Evolutionary conservation across 345 rosid genomes (phyloP), one percentile per base, ranked within the genome.

Genomic region (Firmiana major): DNA sequence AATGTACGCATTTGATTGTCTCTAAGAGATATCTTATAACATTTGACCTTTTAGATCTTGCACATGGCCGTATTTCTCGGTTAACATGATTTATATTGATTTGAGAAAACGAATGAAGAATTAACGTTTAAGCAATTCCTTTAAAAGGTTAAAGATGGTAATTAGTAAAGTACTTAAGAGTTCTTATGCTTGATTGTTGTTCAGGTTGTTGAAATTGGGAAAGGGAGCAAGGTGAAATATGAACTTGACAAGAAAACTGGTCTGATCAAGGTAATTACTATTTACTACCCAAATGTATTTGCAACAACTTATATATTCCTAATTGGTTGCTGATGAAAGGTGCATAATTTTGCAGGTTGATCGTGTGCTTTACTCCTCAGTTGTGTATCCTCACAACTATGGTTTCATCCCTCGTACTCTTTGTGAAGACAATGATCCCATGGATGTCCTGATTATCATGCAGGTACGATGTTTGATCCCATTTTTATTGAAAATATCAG

Each of bases 331-430:
- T 79, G 36, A 84, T 75, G 43, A 83, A 26, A 22, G 64, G 42
- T 48, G 46, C 55, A 59, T 77, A 49, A 28, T 86, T 86, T 22
- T 63, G 75, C 81, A 97, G 99, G 99, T 97, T 13, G 99, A 94
- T 78, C 93, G 99, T 16, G 59, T 97, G 55, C 88, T 97, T 16
- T 97, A 97, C 84, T 97, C 99, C 42, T 97, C 99, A 1, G 98
- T 97, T 36, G 99, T 97, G 77, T 97, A 97, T 79, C 99, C 99
- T 74, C 99, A 97, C 88, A 97, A 97, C 87, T 97, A 97, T 63
- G 99, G 99, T 63, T 97, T 97, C 88, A 89, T 97, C 64, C 98
- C 99, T 40, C 98, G 97, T 74, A 92, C 99, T 24, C 91, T 97
- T 79, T 94, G 99, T 71, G 98, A 97, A 85, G 98, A 97, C 84